Evolutionary conservation across 2,329 filamentous ascomycete species (phyloP).

Genomic region (Mycogone perniciosa): DNA sequence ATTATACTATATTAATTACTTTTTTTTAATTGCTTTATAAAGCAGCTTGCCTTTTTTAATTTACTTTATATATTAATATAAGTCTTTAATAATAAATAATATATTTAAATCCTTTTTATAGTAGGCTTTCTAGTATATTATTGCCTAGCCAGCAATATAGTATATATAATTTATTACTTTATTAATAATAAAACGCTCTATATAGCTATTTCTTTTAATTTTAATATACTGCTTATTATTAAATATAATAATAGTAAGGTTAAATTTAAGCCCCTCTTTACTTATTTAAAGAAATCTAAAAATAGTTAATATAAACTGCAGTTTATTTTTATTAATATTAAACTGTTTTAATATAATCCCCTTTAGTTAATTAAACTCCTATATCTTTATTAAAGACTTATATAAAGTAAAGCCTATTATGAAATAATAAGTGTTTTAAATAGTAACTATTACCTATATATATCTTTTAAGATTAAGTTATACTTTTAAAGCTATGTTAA

Average conservation of each 20-base stretch:
- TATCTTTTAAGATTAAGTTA: too few species aligned
- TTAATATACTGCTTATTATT: constrained; percentile 5
- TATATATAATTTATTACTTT: constrained; percentile 27
- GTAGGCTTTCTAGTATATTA: constrained; percentile 40
- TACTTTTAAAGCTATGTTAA: too few species aligned
- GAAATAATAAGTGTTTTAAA: too few species aligned
- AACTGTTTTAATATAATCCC: too few species aligned
- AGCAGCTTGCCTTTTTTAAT: constrained; percentile 34
- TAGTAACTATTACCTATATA: too few species aligned
- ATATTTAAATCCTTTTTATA: constrained; percentile 26
- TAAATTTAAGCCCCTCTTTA: constrained; percentile 31
- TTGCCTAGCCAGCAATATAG: constrained; percentile 34
- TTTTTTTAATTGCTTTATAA: constrained; percentile 28
- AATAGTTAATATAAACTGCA: too few species aligned
- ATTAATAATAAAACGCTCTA: constrained; percentile 31
- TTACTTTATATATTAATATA: constrained; percentile 35
- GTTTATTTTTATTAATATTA: too few species aligned
- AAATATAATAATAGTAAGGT: constrained; percentile 32
- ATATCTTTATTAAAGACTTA: too few species aligned
- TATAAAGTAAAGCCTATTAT: too few species aligned
- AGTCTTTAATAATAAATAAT: constrained; percentile 41
- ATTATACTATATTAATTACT: constrained; percentile 34
- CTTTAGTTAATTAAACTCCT: too few species aligned
- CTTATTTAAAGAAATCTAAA: constrained; percentile 33
- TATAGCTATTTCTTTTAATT: background rate